Conservation (phyloP, 2,329 filamentous ascomycete species). For the Amesomyces nigricolor region DNA sequence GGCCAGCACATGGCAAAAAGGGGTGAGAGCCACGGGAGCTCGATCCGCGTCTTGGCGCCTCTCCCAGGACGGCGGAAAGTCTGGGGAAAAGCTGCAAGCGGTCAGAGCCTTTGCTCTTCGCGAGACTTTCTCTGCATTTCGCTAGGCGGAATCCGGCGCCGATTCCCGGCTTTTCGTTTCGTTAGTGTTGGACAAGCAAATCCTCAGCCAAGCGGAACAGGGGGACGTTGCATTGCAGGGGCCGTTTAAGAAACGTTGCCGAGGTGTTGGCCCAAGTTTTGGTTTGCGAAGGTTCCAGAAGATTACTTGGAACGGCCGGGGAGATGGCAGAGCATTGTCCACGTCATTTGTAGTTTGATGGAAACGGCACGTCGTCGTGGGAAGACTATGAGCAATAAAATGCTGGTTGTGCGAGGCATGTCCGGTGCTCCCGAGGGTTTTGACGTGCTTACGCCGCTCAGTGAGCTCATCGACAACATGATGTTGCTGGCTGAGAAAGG, state of each 20-base stretch:
- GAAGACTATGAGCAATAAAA: not conserved
- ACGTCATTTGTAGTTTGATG: conserved; percentile 4
- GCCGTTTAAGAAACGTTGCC: not conserved
- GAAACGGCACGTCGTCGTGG: not conserved
- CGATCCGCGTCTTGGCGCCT: conserved; percentile 21
- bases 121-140: conserved; percentile 13
- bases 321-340: conserved; percentile 17
- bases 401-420: not conserved
- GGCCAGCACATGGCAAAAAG: not conserved
- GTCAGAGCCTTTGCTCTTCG: not conserved
- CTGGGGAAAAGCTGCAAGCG: conserved; percentile 22
- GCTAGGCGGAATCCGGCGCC: conserved; percentile 24
- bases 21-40: not conserved
- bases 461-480: not conserved
- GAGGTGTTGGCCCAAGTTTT: conserved; percentile 1
- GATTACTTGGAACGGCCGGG: conserved; percentile 25
- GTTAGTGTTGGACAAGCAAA: not conserved
- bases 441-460: not conserved
- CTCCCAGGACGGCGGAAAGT: conserved; percentile 24
- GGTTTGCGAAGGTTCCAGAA: conserved; percentile 24
- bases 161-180: conserved; percentile 15
- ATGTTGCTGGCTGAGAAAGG: not conserved
- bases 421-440: not conserved
- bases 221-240: conserved; percentile 8
- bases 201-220: not conserved